Conservation (phyloP, 2,329 filamentous ascomycete genomes). For the Epichloe glyceriae region DNA sequence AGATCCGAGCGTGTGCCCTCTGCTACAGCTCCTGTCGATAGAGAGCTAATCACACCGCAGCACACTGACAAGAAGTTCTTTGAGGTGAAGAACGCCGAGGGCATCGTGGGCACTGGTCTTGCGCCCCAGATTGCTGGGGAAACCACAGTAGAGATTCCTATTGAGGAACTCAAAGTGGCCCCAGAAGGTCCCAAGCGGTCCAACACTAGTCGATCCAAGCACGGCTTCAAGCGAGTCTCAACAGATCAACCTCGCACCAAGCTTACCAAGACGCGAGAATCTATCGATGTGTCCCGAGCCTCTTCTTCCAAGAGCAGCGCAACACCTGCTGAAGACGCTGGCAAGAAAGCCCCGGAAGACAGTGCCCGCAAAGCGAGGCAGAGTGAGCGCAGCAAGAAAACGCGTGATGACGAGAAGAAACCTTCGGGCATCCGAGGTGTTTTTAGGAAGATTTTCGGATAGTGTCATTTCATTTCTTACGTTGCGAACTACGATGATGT, state of each 20-base stretch:
- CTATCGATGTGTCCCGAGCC: background rate
- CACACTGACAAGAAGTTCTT: conserved; percentile 28
- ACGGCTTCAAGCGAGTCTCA: conserved; percentile 15
- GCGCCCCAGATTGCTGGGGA: conserved; percentile 13
- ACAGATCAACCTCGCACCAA: conserved; percentile 15
- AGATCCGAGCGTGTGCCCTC: conserved; percentile 17
- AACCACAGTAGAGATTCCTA: conserved; percentile 4
- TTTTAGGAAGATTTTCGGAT: conserved; percentile 25
- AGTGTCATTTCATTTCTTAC: background rate
- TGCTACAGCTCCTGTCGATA: conserved; percentile 14
- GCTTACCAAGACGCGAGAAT: conserved; percentile 13
- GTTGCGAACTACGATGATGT: conserved; percentile 5
- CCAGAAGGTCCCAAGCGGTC: conserved; percentile 20
- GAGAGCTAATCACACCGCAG: conserved; percentile 9
- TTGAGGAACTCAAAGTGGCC: background rate
- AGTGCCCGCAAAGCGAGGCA: conserved; percentile 21
- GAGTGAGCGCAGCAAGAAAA: conserved; percentile 22
- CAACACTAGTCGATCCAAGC: conserved; percentile 14
- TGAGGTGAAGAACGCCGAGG: conserved; percentile 25
- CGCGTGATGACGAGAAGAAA: conserved; percentile 17
- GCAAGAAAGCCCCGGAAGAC: conserved; percentile 15
- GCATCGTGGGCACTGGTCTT: conserved; percentile 15
- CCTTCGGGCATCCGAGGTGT: conserved; percentile 20
- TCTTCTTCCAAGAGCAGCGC: conserved; percentile 3
- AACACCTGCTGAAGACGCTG: conserved; percentile 1